phyloP scores from a whole-genome alignment of 192 early-diverging fungal species.

The Umbelopsis ramanniana region DNA sequence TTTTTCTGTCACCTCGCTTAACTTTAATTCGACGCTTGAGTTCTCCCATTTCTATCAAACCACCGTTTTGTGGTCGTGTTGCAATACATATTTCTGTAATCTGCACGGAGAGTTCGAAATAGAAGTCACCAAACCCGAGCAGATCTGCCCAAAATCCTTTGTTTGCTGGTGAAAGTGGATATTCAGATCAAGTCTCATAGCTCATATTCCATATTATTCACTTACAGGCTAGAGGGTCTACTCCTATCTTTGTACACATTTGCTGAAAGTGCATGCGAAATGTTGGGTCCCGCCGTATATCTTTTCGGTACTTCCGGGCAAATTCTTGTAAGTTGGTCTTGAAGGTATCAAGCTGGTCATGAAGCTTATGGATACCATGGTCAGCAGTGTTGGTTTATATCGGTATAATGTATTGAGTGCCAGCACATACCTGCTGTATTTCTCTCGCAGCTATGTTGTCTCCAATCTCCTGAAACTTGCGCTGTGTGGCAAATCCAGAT shows the following conservation, averaged over 20 bases:
- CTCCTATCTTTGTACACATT: slow-evolving; percentile 93
- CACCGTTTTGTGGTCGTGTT: slow-evolving; percentile 85
- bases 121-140: slow-evolving; percentile 95
- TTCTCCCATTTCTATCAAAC: slow-evolving; percentile 86
- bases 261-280: slow-evolving; percentile 90
- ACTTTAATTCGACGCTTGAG: slow-evolving; percentile 71
- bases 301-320: slow-evolving; percentile 81
- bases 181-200: neutral
- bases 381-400: neutral
- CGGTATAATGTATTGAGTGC: neutral
- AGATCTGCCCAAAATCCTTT: slow-evolving; percentile 97
- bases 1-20: slow-evolving; percentile 56
- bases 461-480: slow-evolving; percentile 40
- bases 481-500: neutral
- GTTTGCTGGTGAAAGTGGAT: slow-evolving; percentile 59
- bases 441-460: slow-evolving; percentile 47
- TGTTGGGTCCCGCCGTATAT: slow-evolving; percentile 84
- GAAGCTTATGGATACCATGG: slow-evolving; percentile 51
- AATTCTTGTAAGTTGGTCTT: slow-evolving; percentile 86
- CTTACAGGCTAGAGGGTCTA: slow-evolving; percentile 92
- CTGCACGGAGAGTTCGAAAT: slow-evolving; percentile 95
- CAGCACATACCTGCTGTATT: slow-evolving; percentile 50
- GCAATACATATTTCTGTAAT: slow-evolving; percentile 89
- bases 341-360: slow-evolving; percentile 71
- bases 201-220: neutral